Conservation (phyloP, 257 asterid genomes). For the Pogostemon cablin region DNA sequence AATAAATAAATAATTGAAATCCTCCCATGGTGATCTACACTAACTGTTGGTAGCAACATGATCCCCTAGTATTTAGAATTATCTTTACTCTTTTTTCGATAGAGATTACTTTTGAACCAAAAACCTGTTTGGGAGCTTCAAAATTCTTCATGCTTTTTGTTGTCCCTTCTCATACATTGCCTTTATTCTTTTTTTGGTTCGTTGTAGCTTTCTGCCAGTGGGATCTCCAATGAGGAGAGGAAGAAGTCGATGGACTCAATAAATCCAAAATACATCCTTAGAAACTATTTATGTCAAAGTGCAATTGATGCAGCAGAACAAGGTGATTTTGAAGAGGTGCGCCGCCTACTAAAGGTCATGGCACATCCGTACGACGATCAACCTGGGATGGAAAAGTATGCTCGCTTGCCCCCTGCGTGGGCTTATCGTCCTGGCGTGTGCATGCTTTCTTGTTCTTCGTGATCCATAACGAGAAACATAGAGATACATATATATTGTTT, state of each 20-base stretch:
- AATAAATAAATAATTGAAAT: no score
- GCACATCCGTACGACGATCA: constrained; percentile 82
- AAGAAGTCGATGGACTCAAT: constrained; percentile 80
- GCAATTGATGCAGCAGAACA: constrained; percentile 94
- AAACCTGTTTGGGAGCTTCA: not conserved
- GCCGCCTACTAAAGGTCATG: constrained; percentile 70
- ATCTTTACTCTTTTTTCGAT: not conserved
- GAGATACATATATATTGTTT: not conserved
- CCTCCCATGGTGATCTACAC: no score
- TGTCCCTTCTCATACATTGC: not conserved
- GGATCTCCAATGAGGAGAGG: constrained; percentile 67
- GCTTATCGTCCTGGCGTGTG: constrained; percentile 97
- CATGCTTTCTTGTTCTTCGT: constrained; percentile 98
- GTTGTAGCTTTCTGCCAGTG: constrained; percentile 62
- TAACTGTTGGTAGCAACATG: not conserved
- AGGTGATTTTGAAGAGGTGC: constrained; percentile 87
- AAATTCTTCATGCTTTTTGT: constrained; percentile 3
- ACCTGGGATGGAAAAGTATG: constrained; percentile 96
- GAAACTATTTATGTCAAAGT: constrained; percentile 92
- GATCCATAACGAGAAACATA: not conserved
- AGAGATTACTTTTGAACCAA: not conserved
- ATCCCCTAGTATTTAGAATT: no score
- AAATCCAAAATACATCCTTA: constrained; percentile 83
- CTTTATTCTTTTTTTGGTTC: not conserved
- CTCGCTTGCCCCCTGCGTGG: constrained; percentile 98